These are phyloP conservation scores for Ottelia alismoides DNA, from an alignment of 106 monocot genomes.

Conservation along the genomic window DNA sequence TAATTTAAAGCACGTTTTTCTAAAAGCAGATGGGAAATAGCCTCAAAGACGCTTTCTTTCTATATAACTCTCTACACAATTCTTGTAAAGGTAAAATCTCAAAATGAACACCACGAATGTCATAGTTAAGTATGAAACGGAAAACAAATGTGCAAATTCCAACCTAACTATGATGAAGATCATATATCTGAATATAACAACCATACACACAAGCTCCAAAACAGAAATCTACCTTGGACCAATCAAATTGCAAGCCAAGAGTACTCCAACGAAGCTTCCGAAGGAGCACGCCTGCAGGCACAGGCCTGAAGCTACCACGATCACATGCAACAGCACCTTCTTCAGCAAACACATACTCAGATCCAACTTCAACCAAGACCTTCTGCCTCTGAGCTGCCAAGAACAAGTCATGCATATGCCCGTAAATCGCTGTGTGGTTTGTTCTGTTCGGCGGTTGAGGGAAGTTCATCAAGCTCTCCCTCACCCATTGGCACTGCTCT, in stretches of 20 bases:
- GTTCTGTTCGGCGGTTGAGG: slow-evolving; percentile 96
- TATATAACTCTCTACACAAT: too few relatives aligned
- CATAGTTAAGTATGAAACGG: too few relatives aligned
- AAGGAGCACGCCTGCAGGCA: slow-evolving; percentile 41
- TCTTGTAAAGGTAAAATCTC: too few relatives aligned
- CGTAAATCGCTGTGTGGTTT: slow-evolving; percentile 63
- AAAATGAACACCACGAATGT: too few relatives aligned
- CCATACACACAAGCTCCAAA: too few relatives aligned
- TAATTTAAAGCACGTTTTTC: too few relatives aligned
- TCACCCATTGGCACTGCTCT: slow-evolving; percentile 71
- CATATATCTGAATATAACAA: too few relatives aligned
- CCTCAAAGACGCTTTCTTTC: too few relatives aligned
- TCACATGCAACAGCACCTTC: neutral
- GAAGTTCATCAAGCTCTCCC: slow-evolving; percentile 58
- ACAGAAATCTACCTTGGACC: slow-evolving; percentile 60
- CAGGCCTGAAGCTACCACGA: slow-evolving; percentile 16
- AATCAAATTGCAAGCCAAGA: slow-evolving; percentile 91
- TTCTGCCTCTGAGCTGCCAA: slow-evolving; percentile 37
- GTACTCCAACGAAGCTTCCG: slow-evolving; percentile 89
- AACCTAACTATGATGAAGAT: too few relatives aligned
- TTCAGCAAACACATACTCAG: slow-evolving; percentile 34
- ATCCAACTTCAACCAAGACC: slow-evolving; percentile 29
- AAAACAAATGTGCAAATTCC: too few relatives aligned
- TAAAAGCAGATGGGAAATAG: too few relatives aligned
- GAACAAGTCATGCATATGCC: slow-evolving; percentile 49